Percentiles rank a stretch among this genome's conserved stretches.
Evolutionary conservation across 2,329 filamentous ascomycete genomes (phyloP).

Genomic region (Hypoxylon sp.): DNA sequence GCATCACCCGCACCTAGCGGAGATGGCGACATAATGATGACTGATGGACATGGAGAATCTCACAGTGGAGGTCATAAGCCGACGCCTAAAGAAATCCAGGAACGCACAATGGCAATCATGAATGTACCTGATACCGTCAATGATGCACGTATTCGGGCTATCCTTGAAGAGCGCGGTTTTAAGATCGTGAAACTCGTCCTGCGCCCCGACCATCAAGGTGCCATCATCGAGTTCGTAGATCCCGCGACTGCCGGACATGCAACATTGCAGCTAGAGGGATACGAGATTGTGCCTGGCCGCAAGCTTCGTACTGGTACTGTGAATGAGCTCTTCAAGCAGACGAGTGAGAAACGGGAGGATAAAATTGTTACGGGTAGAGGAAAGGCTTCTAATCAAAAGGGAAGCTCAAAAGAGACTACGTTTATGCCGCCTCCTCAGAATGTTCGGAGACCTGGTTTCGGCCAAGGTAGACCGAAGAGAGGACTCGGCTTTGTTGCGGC

Average conservation of each 20-base stretch:
- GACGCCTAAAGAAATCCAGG: constrained; percentile 66
- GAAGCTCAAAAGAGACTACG: constrained; percentile 49
- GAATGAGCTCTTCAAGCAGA: constrained; percentile 69
- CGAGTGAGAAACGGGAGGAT: constrained; percentile 61
- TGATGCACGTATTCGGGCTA: constrained; percentile 81
- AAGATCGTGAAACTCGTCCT: constrained; percentile 81
- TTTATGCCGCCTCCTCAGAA: constrained; percentile 63
- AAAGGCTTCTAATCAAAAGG: constrained; percentile 28
- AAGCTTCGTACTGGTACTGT: constrained; percentile 69
- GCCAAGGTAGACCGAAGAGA: constrained; percentile 59
- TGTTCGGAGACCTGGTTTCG: constrained; percentile 62
- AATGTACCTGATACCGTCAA: constrained; percentile 94
- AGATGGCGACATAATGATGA: constrained; percentile 60
- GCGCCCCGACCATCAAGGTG: constrained; percentile 85
- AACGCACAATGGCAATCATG: constrained; percentile 84
- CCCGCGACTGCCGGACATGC: constrained; percentile 80
- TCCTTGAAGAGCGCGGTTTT: constrained; percentile 78
- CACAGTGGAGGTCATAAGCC: constrained; percentile 53
- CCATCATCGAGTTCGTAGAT: constrained; percentile 85
- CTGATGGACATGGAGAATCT: constrained; percentile 49
- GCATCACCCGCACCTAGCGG: constrained; percentile 56
- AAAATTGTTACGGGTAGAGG: constrained; percentile 52
- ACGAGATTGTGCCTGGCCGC: constrained; percentile 66
- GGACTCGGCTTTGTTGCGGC: constrained; percentile 61
- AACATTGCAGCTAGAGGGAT: constrained; percentile 70